These are phyloP conservation scores for Mayamaea pseudoterrestris DNA, from an alignment of 108 stramenopile genomes.

Conservation along the genomic window DNA sequence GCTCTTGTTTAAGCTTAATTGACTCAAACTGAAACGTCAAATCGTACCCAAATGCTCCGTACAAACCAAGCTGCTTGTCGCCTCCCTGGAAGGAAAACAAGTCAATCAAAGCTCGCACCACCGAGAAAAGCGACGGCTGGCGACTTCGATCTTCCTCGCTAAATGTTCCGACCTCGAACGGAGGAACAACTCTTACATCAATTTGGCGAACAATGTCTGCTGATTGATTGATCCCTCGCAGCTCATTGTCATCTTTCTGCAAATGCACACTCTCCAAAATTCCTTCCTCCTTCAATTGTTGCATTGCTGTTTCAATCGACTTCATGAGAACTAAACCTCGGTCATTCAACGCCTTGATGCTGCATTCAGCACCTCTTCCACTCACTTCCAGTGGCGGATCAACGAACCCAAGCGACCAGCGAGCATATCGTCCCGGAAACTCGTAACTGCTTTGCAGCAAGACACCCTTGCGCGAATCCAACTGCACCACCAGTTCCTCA, in stretches of 20 bases:
- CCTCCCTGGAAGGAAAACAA: slow-evolving; percentile 72
- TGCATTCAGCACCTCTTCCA: slow-evolving; percentile 68
- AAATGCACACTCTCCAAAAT: slow-evolving; percentile 28
- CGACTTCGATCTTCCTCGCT: slow-evolving; percentile 90
- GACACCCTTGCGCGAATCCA: slow-evolving; percentile 79
- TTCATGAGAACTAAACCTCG: slow-evolving; percentile 72
- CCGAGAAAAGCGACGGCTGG: slow-evolving; percentile 87
- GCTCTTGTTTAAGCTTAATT: slow-evolving; percentile 67
- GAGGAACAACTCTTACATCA: slow-evolving; percentile 58
- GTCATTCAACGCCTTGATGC: slow-evolving; percentile 73
- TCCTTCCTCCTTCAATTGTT: slow-evolving; percentile 34
- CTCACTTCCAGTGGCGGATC: slow-evolving; percentile 89
- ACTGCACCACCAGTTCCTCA: slow-evolving; percentile 71
- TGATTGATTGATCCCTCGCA: not conserved
- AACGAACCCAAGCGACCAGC: slow-evolving; percentile 88
- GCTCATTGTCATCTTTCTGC: slow-evolving; percentile 16
- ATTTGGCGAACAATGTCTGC: slow-evolving; percentile 14
- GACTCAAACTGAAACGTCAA: slow-evolving; percentile 96
- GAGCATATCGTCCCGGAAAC: slow-evolving; percentile 92
- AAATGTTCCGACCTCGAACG: slow-evolving; percentile 72
- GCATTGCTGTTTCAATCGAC: slow-evolving; percentile 70
- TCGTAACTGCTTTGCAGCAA: slow-evolving; percentile 86
- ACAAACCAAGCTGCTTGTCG: slow-evolving; percentile 89
- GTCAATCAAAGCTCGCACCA: slow-evolving; percentile 81
- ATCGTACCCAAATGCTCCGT: slow-evolving; percentile 96